Base-by-base conservation (phyloP, 331 rosid genomes). In the Spiraea crenata region DNA sequence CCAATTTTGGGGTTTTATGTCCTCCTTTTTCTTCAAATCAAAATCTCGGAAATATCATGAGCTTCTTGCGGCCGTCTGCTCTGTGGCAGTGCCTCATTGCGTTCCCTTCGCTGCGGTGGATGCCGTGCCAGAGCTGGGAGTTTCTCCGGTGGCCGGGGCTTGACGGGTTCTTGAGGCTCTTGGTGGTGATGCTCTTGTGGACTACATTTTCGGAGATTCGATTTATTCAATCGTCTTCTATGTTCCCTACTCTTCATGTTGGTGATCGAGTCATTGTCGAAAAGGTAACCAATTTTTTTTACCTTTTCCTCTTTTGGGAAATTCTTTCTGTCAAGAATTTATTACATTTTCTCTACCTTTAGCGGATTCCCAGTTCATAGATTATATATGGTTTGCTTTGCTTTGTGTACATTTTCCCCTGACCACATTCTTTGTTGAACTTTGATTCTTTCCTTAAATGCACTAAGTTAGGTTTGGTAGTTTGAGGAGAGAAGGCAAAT, bases 101-200 rank as follows among this genome's bases (percentile, higher is more conserved):
- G 25, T 73, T 44, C 51, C 59, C 90, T 67, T 82, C 90, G 5
- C 73, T 72, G 41, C 79, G 86, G 58, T 88, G 88, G 92, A 85
- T 88, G 95, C 85, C 90, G 0, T 90, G 92, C 83, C 95, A 82
- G 81, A 92, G 90, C 62, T 90, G 88, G 91, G 85, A 84, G n/a
- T 90, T 88, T 71, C 85, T 87, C 59, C 85, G 93, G 48, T 92
- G 93, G 93, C 93, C 96, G 0, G 91, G 93, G 38, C 77, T 90
- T 42, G 96, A 85, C 25, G 97, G 89, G 19, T 81, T 90, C 71
- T 54, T 88, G 48, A 90, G 96, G 68, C 79, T 85, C 61, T 41
- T 88, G 47, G 93, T 90, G 54, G 19, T 88, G 61, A 50, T 80
- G 46, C 92, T 93, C 68, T 82, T 90, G 25, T 90, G 97, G 97